phyloP scores from a whole-genome alignment of 2,329 filamentous ascomycete genomes.

The Hypoxylon rubiginosum region DNA sequence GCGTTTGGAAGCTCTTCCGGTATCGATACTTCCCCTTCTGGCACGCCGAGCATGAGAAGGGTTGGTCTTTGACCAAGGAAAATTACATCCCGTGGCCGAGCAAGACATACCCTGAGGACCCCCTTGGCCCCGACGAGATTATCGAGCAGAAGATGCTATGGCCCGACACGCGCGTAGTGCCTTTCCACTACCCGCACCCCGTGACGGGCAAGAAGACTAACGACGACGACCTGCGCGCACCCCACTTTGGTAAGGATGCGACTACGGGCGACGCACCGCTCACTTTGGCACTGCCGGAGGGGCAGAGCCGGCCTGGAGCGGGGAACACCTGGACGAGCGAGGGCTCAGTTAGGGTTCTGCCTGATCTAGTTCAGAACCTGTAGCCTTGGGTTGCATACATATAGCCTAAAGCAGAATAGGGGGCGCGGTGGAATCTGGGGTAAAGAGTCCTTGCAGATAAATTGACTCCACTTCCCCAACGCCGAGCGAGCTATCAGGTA shows the following conservation, averaged over 20 bases:
- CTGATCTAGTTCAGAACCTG: conserved; percentile 53
- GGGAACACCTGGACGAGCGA: conserved; percentile 48
- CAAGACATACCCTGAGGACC: conserved; percentile 63
- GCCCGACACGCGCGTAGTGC: conserved; percentile 68
- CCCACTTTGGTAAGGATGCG: conserved; percentile 58
- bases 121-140: conserved; percentile 65
- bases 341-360: conserved; percentile 54
- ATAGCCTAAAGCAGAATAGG: conserved; percentile 45
- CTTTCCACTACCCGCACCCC: conserved; percentile 67
- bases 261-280: conserved; percentile 58
- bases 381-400: conserved; percentile 38
- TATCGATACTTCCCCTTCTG: conserved; percentile 70
- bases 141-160: conserved; percentile 68
- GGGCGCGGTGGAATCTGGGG: conserved; percentile 33
- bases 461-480: conserved; percentile 42
- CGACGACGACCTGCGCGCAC: conserved; percentile 64
- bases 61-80: conserved; percentile 66
- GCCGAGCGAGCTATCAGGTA: conserved; percentile 17
- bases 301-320: conserved; percentile 53
- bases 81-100: conserved; percentile 67
- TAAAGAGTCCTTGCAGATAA: conserved; percentile 25
- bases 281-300: conserved; percentile 56
- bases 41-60: conserved; percentile 66
- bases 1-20: conserved; percentile 67
- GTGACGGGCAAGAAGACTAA: conserved; percentile 61